Conservation (phyloP, 2,329 filamentous ascomycete genomes). For the Cladophialophora bantiana region DNA sequence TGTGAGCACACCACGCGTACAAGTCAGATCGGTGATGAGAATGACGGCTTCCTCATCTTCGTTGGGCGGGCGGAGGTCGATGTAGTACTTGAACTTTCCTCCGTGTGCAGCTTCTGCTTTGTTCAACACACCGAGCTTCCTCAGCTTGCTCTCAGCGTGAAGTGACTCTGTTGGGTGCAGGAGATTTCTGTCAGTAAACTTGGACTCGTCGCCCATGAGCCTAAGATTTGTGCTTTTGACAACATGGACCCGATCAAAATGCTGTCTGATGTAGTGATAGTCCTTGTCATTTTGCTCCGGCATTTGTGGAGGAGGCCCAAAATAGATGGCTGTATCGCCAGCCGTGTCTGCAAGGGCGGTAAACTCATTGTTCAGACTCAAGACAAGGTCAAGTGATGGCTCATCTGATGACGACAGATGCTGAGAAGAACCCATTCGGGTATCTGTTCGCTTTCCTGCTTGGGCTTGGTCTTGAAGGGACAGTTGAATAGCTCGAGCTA, state of each 20-base stretch:
- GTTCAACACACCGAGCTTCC: conserved; percentile 25
- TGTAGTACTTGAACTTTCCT: conserved; percentile 59
- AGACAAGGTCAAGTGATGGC: conserved; percentile 4
- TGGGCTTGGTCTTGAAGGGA: conserved; percentile 22
- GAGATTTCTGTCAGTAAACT: conserved; percentile 41
- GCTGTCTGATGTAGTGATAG: conserved; percentile 31
- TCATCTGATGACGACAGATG: background rate
- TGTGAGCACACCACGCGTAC: conserved; percentile 61
- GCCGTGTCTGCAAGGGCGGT: conserved; percentile 33
- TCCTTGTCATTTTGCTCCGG: conserved; percentile 30
- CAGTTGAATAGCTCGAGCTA: conserved; percentile 19
- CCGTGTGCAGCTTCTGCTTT: conserved; percentile 23
- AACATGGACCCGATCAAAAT: conserved; percentile 43
- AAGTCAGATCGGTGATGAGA: conserved; percentile 64
- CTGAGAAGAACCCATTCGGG: background rate
- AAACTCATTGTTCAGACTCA: conserved; percentile 39
- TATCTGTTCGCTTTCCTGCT: background rate
- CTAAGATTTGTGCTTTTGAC: conserved; percentile 46
- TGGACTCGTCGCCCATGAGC: conserved; percentile 42
- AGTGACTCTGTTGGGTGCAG: conserved; percentile 42
- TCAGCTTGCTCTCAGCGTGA: conserved; percentile 36
- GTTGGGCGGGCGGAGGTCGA: conserved; percentile 68
- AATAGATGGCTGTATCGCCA: conserved; percentile 50
- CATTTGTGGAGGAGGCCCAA: conserved; percentile 44
- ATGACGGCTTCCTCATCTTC: conserved; percentile 70